A percentile compares a stretch with the other conserved stretches of the same genome.
Conservation (phyloP, 208 protist species). For the Wallacemonas sp. region DNA sequence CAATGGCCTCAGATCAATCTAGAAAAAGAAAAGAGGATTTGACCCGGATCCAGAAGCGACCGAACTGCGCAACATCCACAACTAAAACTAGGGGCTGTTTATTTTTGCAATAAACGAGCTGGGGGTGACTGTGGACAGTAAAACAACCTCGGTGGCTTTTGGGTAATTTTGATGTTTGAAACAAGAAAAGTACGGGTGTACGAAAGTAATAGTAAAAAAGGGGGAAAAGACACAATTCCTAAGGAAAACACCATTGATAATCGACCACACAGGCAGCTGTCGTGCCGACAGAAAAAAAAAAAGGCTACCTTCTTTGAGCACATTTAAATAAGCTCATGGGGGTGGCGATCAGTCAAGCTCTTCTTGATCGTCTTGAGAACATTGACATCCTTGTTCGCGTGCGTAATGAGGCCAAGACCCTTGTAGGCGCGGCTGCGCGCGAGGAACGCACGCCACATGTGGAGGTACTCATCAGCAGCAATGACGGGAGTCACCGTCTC, state of each 20-base stretch:
- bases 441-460: constrained; percentile 89
- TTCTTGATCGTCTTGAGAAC: constrained; percentile 67
- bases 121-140: too few relatives aligned
- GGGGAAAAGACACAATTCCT: constrained; percentile 10
- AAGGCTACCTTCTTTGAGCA: not conserved
- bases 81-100: constrained; percentile 5
- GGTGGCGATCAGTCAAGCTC: constrained; percentile 43
- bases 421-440: constrained; percentile 78
- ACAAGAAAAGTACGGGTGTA: constrained; percentile 9
- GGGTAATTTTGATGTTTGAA: constrained; percentile 11
- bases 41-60: not conserved
- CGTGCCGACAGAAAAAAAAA: constrained; percentile 14
- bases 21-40: constrained; percentile 16
- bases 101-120: not conserved
- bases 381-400: constrained; percentile 82
- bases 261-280: constrained; percentile 4
- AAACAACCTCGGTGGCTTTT: too few relatives aligned
- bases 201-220: constrained; percentile 6
- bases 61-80: not conserved
- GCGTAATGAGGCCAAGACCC: constrained; percentile 74
- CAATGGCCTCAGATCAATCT: not conserved
- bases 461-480: constrained; percentile 77
- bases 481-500: constrained; percentile 70
- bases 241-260: constrained; percentile 2
- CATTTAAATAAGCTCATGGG: constrained; percentile 48